Evolutionary conservation across 208 protist genomes (phyloP).

Genomic region (Polymyxa betae): DNA sequence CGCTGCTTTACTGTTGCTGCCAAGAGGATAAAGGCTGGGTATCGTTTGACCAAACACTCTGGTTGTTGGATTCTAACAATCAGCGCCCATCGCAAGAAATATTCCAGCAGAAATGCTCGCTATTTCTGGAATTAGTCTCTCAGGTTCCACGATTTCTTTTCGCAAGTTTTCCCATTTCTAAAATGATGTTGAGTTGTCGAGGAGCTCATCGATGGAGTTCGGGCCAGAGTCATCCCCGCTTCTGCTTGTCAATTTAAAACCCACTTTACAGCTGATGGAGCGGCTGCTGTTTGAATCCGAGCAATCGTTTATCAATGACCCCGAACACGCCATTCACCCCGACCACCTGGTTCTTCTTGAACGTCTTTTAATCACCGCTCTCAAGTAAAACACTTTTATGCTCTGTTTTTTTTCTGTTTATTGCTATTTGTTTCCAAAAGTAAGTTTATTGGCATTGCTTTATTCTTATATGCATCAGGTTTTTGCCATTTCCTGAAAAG

Average conservation of each 20-base stretch:
- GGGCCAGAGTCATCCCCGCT: neutral
- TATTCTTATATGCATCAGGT: neutral
- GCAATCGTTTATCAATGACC: conserved; percentile 7
- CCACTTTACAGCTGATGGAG: conserved; percentile 41
- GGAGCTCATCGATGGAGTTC: neutral
- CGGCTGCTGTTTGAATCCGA: neutral
- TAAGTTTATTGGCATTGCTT: no score
- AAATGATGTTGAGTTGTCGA: neutral
- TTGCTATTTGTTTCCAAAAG: no score
- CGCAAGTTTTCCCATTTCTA: neutral
- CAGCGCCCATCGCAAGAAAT: neutral
- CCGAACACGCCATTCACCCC: neutral
- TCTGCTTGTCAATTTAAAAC: neutral
- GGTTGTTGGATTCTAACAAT: conserved; percentile 8
- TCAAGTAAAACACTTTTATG: neutral
- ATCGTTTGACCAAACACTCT: conserved; percentile 44
- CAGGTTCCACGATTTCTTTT: conserved; percentile 5
- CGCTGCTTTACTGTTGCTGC: neutral
- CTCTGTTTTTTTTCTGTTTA: neutral
- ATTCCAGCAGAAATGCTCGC: neutral
- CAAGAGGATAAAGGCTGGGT: conserved; percentile 40
- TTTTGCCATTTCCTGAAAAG: conserved; percentile 13
- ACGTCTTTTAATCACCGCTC: conserved; percentile 22
- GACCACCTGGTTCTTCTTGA: conserved; percentile 30
- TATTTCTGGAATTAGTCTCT: conserved; percentile 46